Conservation (phyloP, 164 flowering plant genomes). For the Sedum album region DNA sequence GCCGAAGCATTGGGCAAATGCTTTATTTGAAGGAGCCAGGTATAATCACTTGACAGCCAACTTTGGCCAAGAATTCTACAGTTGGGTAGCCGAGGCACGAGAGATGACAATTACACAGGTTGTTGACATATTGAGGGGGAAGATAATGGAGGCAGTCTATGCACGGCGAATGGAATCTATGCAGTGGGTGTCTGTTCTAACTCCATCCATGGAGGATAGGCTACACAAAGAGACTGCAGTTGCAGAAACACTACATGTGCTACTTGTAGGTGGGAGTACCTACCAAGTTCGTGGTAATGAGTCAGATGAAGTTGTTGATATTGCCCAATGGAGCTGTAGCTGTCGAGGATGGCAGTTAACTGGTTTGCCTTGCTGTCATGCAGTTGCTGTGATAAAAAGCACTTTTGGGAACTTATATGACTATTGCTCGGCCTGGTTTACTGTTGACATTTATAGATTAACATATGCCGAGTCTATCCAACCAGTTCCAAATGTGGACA, state of each 20-base stretch:
- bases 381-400: conserved; percentile 6
- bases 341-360: conserved; percentile 7
- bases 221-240: conserved; percentile 4
- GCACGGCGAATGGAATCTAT: conserved; percentile 5
- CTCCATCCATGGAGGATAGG: conserved; percentile 9
- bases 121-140: conserved; percentile 7
- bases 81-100: conserved; percentile 9
- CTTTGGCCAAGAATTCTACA: conserved; percentile 9
- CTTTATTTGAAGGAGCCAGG: conserved; percentile 7
- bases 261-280: neutral
- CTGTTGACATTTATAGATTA: neutral
- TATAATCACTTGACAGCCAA: conserved; percentile 4
- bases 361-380: conserved; percentile 9
- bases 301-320: conserved; percentile 9
- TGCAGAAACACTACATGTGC: conserved; percentile 4
- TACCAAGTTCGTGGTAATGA: conserved; percentile 2
- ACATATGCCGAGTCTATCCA: conserved; percentile 10
- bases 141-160: conserved; percentile 10
- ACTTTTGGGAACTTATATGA: neutral
- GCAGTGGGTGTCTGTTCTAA: conserved; percentile 6
- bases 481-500: conserved; percentile 7
- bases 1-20: conserved; percentile 9
- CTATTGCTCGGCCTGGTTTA: conserved; percentile 1
- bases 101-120: conserved; percentile 8
- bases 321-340: conserved; percentile 2